phyloP scores from a whole-genome alignment of 495 filamentous ascomycete genomes.

The Hapsidospora chrysogenum region DNA sequence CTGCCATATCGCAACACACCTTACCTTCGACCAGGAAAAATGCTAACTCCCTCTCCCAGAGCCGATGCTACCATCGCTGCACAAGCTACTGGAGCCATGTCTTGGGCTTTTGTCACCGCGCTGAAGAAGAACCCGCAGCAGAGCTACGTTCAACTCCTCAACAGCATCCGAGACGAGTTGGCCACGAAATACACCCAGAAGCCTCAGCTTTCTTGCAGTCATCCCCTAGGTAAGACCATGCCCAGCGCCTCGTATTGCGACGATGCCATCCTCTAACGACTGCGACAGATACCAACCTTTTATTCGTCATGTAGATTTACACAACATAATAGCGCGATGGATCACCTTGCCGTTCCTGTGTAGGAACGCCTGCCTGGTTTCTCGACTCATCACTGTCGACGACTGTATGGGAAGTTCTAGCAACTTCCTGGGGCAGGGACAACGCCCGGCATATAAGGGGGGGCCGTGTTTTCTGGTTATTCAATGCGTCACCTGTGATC shows the following conservation, averaged over 20 bases:
- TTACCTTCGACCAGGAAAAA: no score
- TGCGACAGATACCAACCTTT: constrained; percentile 28
- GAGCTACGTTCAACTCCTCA: constrained; percentile 90
- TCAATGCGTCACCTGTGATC: no score
- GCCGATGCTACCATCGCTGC: constrained; percentile 52
- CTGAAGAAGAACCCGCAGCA: constrained; percentile 96
- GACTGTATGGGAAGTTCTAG: no score
- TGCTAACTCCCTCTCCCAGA: constrained; percentile 16
- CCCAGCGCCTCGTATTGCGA: constrained; percentile 3
- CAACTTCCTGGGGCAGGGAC: no score
- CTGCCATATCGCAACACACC: no score
- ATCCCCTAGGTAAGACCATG: constrained; percentile 72
- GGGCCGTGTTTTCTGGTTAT: no score
- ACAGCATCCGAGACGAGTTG: constrained; percentile 88
- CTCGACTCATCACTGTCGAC: no score
- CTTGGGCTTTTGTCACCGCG: constrained; percentile 86
- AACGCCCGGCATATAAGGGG: no score
- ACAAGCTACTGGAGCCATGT: constrained; percentile 94
- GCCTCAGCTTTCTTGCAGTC: constrained; percentile 91
- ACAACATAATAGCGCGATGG: no score
- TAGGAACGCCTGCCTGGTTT: no score
- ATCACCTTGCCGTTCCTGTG: no score
- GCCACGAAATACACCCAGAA: constrained; percentile 84
- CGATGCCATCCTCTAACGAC: constrained; percentile 2
- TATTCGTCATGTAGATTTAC: constrained; percentile 30